Conservation (phyloP, 768 basidiomycete species). For the Podaxis sp. region DNA sequence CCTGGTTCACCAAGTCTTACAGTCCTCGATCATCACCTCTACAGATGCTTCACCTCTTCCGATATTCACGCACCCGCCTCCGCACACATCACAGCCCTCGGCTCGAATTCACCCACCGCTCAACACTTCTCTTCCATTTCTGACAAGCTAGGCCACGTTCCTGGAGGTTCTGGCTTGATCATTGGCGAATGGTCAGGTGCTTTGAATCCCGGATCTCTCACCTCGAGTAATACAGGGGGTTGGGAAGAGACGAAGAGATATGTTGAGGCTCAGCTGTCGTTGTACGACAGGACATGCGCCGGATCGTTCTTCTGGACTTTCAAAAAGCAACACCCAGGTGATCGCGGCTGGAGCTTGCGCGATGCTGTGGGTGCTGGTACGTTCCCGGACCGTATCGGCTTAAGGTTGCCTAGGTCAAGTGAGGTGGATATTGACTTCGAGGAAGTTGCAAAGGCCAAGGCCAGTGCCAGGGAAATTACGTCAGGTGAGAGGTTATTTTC, state of each 20-base stretch:
- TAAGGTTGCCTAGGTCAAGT: constrained; percentile 27
- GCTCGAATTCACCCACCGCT: constrained; percentile 38
- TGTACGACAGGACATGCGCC: constrained; percentile 62
- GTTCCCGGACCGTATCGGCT: constrained; percentile 54
- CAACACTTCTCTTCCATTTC: constrained; percentile 30
- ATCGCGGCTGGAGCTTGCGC: constrained; percentile 73
- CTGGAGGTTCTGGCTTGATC: constrained; percentile 43
- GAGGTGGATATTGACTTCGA: constrained; percentile 1
- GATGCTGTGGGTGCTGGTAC: constrained; percentile 65
- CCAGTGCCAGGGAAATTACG: constrained; percentile 3
- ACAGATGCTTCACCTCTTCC: constrained; percentile 69
- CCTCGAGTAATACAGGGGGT: constrained; percentile 19
- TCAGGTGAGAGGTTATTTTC: constrained; percentile 19
- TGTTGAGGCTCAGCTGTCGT: constrained; percentile 59
- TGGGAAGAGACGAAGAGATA: constrained; percentile 44
- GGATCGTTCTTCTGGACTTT: constrained; percentile 89
- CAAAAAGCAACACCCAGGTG: constrained; percentile 65
- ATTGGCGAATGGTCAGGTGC: constrained; percentile 83
- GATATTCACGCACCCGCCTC: constrained; percentile 56
- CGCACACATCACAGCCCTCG: constrained; percentile 53
- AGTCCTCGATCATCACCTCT: constrained; percentile 81
- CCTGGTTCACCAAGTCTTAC: constrained; percentile 34
- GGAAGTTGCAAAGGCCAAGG: background rate
- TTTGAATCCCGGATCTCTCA: constrained; percentile 62
- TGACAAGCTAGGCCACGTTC: constrained; percentile 32